phyloP scores from a whole-genome alignment of 2,329 filamentous ascomycete genomes.

The Venturia effusa region DNA sequence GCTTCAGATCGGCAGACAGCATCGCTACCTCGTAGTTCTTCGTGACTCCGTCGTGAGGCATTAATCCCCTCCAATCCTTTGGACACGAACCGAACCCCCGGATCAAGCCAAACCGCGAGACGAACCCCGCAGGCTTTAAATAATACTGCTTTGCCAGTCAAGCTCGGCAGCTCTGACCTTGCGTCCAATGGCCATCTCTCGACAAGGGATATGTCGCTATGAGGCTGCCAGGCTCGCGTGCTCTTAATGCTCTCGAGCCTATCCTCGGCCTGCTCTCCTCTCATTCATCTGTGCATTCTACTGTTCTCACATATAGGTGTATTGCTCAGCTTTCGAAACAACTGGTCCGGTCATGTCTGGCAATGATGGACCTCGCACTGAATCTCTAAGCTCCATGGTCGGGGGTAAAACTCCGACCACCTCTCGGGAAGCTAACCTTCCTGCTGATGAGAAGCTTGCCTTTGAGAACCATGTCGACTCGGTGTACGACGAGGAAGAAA shows the following conservation, averaged over 20 bases:
- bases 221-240: background rate
- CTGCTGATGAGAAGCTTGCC: background rate
- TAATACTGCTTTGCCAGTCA: background rate
- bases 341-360: background rate
- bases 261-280: background rate
- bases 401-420: background rate
- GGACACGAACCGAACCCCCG: background rate
- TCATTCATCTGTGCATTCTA: background rate
- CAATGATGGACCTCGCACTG: background rate
- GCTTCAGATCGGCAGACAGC: background rate
- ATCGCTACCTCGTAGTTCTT: too few relatives aligned
- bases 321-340: background rate
- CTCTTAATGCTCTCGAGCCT: background rate
- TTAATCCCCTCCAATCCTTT: background rate
- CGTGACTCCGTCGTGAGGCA: too few relatives aligned
- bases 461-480: conserved; percentile 1
- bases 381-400: background rate
- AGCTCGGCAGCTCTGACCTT: background rate
- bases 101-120: background rate
- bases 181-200: background rate
- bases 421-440: background rate
- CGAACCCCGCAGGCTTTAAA: background rate
- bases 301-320: background rate
- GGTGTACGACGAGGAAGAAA: conserved; percentile 12
- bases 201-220: background rate